These are phyloP conservation scores for Penicillium parvum DNA, from an alignment of 495 filamentous ascomycete species.

Conservation along the genomic window DNA sequence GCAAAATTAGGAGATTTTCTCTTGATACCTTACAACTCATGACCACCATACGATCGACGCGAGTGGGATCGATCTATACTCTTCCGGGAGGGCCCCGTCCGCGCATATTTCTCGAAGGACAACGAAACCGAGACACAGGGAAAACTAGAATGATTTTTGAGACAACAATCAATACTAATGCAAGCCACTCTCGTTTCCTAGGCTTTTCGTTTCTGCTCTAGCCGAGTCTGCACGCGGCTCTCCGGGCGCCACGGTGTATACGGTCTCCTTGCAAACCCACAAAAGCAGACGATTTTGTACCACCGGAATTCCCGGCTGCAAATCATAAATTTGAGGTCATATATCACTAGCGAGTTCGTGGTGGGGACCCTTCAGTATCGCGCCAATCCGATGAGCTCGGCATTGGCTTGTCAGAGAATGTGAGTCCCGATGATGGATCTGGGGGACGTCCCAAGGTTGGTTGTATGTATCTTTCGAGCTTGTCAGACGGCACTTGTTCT, in stretches of 20 bases:
- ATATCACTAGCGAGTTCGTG: neutral
- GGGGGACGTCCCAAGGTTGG: neutral
- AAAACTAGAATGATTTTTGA: neutral
- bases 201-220: no score
- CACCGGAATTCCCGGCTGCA: conserved; percentile 1
- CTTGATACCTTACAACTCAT: conserved; percentile 11
- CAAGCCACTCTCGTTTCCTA: no score
- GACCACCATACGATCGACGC: conserved; percentile 24
- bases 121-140: neutral
- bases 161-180: neutral
- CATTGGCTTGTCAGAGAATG: conserved; percentile 2
- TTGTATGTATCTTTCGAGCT: conserved; percentile 3
- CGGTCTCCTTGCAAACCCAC: no score
- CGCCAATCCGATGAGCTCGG: conserved; percentile 13
- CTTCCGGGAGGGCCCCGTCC: conserved; percentile 17
- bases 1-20: conserved; percentile 2
- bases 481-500: conserved; percentile 3
- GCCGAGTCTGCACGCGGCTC: no score
- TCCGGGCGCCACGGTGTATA: neutral
- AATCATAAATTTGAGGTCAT: conserved; percentile 13
- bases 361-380: conserved; percentile 2
- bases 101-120: conserved; percentile 1
- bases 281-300: no score
- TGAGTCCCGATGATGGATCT: neutral
- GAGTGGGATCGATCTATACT: conserved; percentile 26